Base-by-base conservation (phyloP, 306 rosid genomes). In the Vigna reflexopilosa region DNA sequence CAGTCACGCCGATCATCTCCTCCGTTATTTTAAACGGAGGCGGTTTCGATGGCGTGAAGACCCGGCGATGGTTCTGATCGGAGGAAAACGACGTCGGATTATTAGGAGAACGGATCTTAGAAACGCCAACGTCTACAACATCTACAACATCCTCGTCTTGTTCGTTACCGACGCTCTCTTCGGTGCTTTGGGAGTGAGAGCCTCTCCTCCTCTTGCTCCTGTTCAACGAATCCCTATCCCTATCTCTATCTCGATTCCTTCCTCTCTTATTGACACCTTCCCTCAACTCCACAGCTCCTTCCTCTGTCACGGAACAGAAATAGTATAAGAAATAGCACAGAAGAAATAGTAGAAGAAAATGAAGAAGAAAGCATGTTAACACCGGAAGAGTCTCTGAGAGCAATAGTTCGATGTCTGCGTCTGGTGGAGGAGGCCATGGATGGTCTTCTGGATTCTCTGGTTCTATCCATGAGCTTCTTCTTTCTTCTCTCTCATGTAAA, bases 401-500 rank as follows among this genome's bases (percentile, higher is more conserved):
- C 28, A 52, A 77, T 59, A 45, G 86, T 78, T 67, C 86, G 78
- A 28, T 75, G 79, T 55, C 83, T 80, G 55, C 84, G 86, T 59
- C 47, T 74, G 36, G 81, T 65, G 40, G 86, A 83, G n/a, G 86
- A 62, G 24, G 78, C 19, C 73, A 80, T 70, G 16, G 87, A 67
- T 72, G 89, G 77, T 72, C 83, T 85, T 80, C 81, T 86, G 12
- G 90, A 81, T 70, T 88, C 92, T 89, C 92, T 85, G 54, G 15
- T 80, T 85, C 85, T 88, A 30, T 91, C 89, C 89, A 89, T 89
- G 77, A 64, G 65, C 81, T 72, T 68, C n/a, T 47, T 40, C 45
- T 55, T 49, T 55, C 54, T 74, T 9, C 47, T 80, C 66, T 77
- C 78, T 88, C 92, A 80, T 82, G 80, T 82, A 80, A 77, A 62